Conservation (phyloP, 2,329 filamentous ascomycete genomes). For the Myriosclerotinia duriaeana region DNA sequence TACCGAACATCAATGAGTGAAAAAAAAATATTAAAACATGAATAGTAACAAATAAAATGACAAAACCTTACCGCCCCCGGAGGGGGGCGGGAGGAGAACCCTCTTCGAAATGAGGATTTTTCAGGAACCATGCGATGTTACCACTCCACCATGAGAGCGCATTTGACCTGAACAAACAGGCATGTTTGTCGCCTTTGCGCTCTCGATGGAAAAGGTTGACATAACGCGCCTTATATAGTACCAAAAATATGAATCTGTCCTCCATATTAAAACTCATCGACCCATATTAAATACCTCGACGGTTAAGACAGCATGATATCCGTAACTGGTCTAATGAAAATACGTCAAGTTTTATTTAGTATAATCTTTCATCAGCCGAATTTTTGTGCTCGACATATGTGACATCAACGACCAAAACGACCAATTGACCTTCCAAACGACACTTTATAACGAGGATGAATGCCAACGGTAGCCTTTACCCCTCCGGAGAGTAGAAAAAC, state of each 20-base stretch:
- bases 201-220: not conserved
- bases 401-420: not conserved
- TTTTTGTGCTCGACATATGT: too few relatives aligned
- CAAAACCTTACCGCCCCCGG: slow-evolving; percentile 8
- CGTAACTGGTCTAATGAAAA: not conserved
- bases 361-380: not conserved
- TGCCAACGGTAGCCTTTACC: not conserved
- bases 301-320: not conserved
- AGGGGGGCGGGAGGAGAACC: slow-evolving; percentile 8
- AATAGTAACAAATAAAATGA: not conserved
- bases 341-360: too few relatives aligned
- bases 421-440: not conserved
- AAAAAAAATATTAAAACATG: not conserved
- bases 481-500: not conserved
- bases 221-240: slow-evolving; percentile 3
- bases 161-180: slow-evolving; percentile 12
- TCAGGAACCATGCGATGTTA: slow-evolving; percentile 6
- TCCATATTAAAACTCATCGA: not conserved
- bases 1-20: not conserved
- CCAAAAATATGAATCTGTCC: not conserved
- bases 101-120: slow-evolving; percentile 2
- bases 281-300: not conserved
- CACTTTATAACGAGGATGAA: not conserved
- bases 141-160: slow-evolving; percentile 4
- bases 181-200: slow-evolving; percentile 4